Evolutionary conservation across 208 protist species (phyloP), one percentile per base, ranked within the genome.

Genomic region (Acanthamoeba royreba): DNA sequence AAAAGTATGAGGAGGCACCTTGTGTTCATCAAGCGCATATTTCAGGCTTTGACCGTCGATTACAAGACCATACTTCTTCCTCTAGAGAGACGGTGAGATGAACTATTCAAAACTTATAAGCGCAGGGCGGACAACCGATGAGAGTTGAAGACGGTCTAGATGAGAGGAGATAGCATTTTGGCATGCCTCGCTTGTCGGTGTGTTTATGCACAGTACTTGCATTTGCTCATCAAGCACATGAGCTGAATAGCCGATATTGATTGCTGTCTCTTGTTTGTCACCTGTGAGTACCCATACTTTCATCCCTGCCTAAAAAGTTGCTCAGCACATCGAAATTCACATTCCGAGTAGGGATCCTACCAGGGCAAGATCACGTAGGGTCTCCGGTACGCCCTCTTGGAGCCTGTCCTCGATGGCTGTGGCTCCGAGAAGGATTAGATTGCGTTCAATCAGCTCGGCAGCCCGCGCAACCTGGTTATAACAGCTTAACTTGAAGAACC

Each of bases 211-310:
- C n/a, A 94, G 45, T 9, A 94, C 49, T 42, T 63, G 22, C 92
- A 94, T 94, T 38, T 5, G 1, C 31, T 47, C 25, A 4, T 66
- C 52, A 31, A 95, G 69, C 47, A 95, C 31, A 4, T 89, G n/a
- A 17, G 74, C 89, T 25, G 79, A 63, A 35, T 93, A 94, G 42
- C 95, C 95, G 85, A 96, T 95, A 13, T 95, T 95, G 13, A 96
- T 95, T 0, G 94, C 96, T 38, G 97, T 92, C 92, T 99, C 98
- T 52, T 98, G 97, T 95, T 99, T 99, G 94, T 99, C 98, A 47
- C 98, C 98, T 17, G 98, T 99, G 25, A 99, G 96, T 94, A 99
- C 98, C 98, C 98, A 99, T n/a, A 99, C 92, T 8, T 99, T 96
- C 35, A 99, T 98, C 7, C 92, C 92, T 1, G 92, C 92, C 92